Conservation (phyloP, 306 rosid species). For the Vigna angularis region DNA sequence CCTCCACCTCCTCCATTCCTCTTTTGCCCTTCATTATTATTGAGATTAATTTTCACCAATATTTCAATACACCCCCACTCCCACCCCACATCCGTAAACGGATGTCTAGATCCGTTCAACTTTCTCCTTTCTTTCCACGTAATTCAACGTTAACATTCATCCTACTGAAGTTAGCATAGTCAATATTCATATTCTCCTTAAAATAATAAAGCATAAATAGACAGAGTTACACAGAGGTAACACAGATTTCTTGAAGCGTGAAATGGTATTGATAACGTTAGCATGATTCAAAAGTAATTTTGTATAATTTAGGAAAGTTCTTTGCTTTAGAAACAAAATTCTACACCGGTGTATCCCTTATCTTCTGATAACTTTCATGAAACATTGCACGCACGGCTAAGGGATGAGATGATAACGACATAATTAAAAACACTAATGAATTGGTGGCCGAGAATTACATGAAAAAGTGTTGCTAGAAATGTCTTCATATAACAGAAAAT, state of each 20-base stretch:
- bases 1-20: too few relatives aligned
- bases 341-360: not conserved
- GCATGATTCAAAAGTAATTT: not conserved
- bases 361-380: slow-evolving; percentile 23
- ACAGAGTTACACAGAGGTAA: not conserved
- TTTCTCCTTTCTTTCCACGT: too few relatives aligned
- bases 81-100: too few relatives aligned
- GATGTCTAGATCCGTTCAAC: too few relatives aligned
- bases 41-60: too few relatives aligned
- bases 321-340: not conserved
- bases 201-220: not conserved
- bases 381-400: not conserved
- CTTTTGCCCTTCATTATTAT: too few relatives aligned
- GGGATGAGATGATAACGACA: not conserved
- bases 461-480: not conserved
- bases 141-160: too few relatives aligned
- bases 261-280: slow-evolving; percentile 2
- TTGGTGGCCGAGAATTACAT: not conserved
- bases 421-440: not conserved
- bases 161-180: too few relatives aligned
- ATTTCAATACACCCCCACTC: too few relatives aligned
- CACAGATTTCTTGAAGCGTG: not conserved
- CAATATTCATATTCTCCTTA: slow-evolving; percentile 3
- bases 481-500: not conserved
- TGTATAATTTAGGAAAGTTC: slow-evolving; percentile 11